Conservation (phyloP, 805 yeast species). For the Starmerella bombi region DNA sequence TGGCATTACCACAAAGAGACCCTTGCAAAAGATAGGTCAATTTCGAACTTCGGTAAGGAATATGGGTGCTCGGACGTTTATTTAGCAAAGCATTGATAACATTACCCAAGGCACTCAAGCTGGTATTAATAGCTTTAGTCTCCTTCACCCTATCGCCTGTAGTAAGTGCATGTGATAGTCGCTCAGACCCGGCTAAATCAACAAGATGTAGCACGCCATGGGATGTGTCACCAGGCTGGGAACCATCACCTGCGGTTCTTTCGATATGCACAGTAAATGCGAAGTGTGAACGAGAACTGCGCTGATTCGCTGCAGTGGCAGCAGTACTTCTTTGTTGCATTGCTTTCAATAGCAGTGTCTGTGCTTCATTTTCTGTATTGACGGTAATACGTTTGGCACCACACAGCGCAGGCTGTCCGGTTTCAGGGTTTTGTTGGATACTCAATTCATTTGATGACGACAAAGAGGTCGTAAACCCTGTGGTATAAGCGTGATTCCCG, state of each 20-base stretch:
- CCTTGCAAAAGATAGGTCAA: slow-evolving; percentile 73
- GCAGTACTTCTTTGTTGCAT: slow-evolving; percentile 59
- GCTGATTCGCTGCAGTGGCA: slow-evolving; percentile 62
- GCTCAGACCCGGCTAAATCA: slow-evolving; percentile 91
- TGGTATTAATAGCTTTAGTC: slow-evolving; percentile 78
- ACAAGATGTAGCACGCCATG: slow-evolving; percentile 49
- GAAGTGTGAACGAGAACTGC: slow-evolving; percentile 86
- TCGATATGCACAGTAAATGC: slow-evolving; percentile 52
- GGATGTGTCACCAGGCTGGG: not conserved
- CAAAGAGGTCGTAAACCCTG: slow-evolving; percentile 21
- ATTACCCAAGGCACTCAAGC: slow-evolving; percentile 78
- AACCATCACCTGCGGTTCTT: slow-evolving; percentile 29
- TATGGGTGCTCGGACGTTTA: slow-evolving; percentile 32
- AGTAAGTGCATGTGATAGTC: slow-evolving; percentile 61
- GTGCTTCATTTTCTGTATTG: slow-evolving; percentile 37
- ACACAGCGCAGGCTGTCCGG: slow-evolving; percentile 44
- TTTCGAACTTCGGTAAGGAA: slow-evolving; percentile 60
- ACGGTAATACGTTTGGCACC: slow-evolving; percentile 43
- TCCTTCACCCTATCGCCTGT: slow-evolving; percentile 71
- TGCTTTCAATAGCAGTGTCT: slow-evolving; percentile 40
- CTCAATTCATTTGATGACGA: slow-evolving; percentile 45
- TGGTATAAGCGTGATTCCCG: not conserved
- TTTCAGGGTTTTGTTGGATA: slow-evolving; percentile 51
- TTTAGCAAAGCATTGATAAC: slow-evolving; percentile 61
- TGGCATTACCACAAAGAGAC: slow-evolving; percentile 73